Base-by-base conservation (phyloP, 495 filamentous ascomycete species). In the Neurospora sp. region DNA sequence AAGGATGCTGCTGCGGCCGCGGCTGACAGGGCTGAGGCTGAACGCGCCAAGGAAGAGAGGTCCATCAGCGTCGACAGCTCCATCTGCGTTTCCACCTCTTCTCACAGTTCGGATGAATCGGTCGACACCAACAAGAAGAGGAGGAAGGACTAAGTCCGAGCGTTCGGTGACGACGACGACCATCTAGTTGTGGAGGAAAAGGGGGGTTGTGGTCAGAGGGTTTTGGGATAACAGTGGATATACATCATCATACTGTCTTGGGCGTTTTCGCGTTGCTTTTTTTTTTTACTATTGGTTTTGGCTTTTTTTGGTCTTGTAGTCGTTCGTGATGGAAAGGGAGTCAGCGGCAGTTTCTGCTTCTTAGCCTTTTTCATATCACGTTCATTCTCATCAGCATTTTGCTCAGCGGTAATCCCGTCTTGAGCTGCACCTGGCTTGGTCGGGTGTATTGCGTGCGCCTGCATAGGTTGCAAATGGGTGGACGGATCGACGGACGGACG, bases 101-200 rank as follows among this genome's bases (percentile, higher is more conserved):
- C 72, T 62, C 54, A 27, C 27, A 66, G 54, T 9, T 35, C 54
- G 0, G 54, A 66, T 14, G 54, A 66, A 37, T 66, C 54, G 1
- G 71, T 35, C 16, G 71, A 72, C 23, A 20, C 73, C 20, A 69
- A 59, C 38, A 75, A 73, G 54, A 40, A 23, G 23, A 27, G 38
- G 69, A 73, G 70, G 69, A 75, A 73, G 66, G 59, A 76, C 37
- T 77, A 75, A 76, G 69, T 7, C 20, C 2, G 11, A 59, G 48
- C 48, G 14, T 59, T 10, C 48, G 48, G 48, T 59, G 11, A 59
- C 11, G 5, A 59, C 11, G 5, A 27, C 5, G 20, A 8, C 23
- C 48, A 59, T 27, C 20, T 59, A 59, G 27, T 16, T 66, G 62
- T 44, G 39, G 70, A n/a, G 38, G 71, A 40, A 66, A 66, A 39